Conservation (phyloP, 2,329 filamentous ascomycete species). For the Aspergillus sojae region DNA sequence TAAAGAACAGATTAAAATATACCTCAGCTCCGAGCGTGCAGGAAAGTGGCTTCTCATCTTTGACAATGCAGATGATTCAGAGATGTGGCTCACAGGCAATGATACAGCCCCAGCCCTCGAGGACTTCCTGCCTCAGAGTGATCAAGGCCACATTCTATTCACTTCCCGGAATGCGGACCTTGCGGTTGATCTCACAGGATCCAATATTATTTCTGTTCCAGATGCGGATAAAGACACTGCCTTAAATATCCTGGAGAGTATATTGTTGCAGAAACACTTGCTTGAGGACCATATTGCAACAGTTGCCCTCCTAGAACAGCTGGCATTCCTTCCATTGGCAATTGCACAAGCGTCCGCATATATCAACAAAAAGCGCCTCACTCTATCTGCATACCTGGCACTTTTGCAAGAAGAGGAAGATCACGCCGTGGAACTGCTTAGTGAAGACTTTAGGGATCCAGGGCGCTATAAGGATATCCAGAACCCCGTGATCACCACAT, state of each 20-base stretch:
- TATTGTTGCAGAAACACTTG: too few relatives aligned
- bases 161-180: conserved; percentile 24
- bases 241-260: rapidly evolving
- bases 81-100: too few relatives aligned
- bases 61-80: neutral
- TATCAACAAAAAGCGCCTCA: too few relatives aligned
- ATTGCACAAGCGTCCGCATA: too few relatives aligned
- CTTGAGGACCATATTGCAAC: too few relatives aligned
- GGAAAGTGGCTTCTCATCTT: conserved; percentile 28
- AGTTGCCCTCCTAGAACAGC: too few relatives aligned
- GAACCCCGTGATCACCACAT: neutral
- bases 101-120: neutral
- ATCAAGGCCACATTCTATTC: conserved; percentile 29
- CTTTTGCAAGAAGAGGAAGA: conserved; percentile 11
- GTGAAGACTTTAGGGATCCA: conserved; percentile 12
- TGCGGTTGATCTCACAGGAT: conserved; percentile 16
- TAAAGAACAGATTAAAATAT: conserved; percentile 8
- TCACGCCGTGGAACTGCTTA: conserved; percentile 8
- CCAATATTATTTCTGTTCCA: conserved; percentile 20
- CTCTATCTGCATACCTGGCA: neutral
- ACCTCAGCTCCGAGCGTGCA: conserved; percentile 15
- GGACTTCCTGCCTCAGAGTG: conserved; percentile 19
- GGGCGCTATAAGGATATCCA: conserved; percentile 7
- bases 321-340: too few relatives aligned
- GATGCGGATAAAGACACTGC: conserved; percentile 18